phyloP scores from a whole-genome alignment of 768 basidiomycete genomes.

The Hericium rajendrae region DNA sequence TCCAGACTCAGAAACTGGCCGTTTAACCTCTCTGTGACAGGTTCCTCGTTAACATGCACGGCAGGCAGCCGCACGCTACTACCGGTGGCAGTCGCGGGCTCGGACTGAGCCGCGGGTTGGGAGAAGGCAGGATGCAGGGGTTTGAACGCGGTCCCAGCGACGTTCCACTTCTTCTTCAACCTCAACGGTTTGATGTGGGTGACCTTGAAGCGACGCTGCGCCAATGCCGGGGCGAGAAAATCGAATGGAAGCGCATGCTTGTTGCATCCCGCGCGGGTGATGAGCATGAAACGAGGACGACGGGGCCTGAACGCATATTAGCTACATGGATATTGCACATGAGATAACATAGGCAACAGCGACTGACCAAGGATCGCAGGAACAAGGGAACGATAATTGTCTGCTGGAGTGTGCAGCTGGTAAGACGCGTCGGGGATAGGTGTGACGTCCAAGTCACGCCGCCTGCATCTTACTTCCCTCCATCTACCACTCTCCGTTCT shows the following conservation, averaged over 20 bases:
- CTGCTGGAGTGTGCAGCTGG: neutral
- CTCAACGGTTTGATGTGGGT: neutral
- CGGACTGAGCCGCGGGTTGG: too few relatives aligned
- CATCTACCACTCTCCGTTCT: neutral
- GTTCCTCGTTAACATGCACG: neutral
- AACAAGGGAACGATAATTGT: neutral
- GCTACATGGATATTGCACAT: neutral
- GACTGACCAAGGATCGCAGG: neutral
- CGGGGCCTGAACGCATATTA: neutral
- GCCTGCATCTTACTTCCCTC: neutral
- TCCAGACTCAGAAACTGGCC: slow-evolving; percentile 22
- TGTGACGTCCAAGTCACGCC: neutral
- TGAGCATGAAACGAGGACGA: slow-evolving; percentile 11
- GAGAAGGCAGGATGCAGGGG: too few relatives aligned
- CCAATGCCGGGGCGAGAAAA: slow-evolving; percentile 32
- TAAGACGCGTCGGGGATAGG: neutral
- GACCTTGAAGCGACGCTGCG: neutral
- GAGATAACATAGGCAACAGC: too few relatives aligned
- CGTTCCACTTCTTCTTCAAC: neutral
- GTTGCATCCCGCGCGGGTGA: slow-evolving; percentile 7
- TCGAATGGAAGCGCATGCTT: slow-evolving; percentile 26
- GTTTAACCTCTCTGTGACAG: neutral
- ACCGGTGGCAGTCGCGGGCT: too few relatives aligned
- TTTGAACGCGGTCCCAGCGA: too few relatives aligned
- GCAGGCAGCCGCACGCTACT: too few relatives aligned